Percentiles rank a stretch among this genome's conserved stretches.
phyloP scores from a whole-genome alignment of 1,284 basidiomycete species.

The Quambalaria eucalypti region DNA sequence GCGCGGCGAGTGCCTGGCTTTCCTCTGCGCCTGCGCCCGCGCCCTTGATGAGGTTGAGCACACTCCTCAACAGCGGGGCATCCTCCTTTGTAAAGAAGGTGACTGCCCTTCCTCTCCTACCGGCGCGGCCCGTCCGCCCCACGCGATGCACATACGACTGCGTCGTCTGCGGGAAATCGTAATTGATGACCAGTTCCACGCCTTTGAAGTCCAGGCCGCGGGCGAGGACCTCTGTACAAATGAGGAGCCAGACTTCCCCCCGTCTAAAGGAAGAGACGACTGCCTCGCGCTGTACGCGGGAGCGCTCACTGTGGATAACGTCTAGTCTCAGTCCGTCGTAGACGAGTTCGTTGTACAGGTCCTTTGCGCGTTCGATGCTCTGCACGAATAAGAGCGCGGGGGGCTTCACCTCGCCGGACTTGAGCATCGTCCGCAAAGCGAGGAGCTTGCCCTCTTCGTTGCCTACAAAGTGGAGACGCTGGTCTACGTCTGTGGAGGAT shows the following conservation, averaged over 20 bases:
- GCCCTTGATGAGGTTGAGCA: constrained; percentile 86
- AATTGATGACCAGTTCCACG: constrained; percentile 88
- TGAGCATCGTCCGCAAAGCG: constrained; percentile 67
- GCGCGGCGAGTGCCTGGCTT: background rate
- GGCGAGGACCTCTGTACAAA: constrained; percentile 53
- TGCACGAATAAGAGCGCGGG: constrained; percentile 90
- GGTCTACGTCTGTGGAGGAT: constrained; percentile 65
- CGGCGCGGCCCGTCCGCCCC: constrained; percentile 89
- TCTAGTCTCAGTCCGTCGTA: constrained; percentile 81
- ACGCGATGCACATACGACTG: constrained; percentile 94
- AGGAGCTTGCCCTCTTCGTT: constrained; percentile 83
- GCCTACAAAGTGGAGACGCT: constrained; percentile 80
- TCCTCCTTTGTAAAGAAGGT: constrained; percentile 86
- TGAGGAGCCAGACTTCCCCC: constrained; percentile 50
- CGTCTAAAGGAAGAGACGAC: constrained; percentile 62
- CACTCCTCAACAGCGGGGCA: constrained; percentile 51
- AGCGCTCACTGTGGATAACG: constrained; percentile 80
- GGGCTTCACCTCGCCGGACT: constrained; percentile 71
- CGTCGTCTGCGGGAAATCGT: constrained; percentile 53
- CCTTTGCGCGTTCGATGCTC: constrained; percentile 78
- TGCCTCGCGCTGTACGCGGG: constrained; percentile 74
- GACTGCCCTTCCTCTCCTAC: constrained; percentile 77
- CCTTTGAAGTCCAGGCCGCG: constrained; percentile 97
- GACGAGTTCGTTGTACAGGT: constrained; percentile 75
- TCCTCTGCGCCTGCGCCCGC: background rate